Percentiles rank a stretch among this genome's conserved stretches.
phyloP scores from a whole-genome alignment of 2,329 filamentous ascomycete species.

The Trichoderma semiorbis region DNA sequence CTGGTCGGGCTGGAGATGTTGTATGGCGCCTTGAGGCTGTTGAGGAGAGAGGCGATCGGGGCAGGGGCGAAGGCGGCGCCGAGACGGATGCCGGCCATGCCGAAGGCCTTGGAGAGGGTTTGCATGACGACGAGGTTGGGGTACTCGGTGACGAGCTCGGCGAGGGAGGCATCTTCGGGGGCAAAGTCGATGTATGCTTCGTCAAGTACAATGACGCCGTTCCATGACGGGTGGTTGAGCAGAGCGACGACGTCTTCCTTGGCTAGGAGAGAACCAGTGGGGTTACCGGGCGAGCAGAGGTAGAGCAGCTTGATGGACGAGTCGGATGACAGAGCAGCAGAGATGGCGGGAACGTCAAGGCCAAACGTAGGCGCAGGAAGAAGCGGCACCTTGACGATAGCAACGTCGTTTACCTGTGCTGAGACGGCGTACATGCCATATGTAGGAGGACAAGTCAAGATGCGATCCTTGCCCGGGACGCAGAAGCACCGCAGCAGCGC shows the following conservation, averaged over 20 bases:
- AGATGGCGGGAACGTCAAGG: constrained; percentile 68
- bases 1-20: constrained; percentile 89
- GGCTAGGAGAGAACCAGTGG: constrained; percentile 73
- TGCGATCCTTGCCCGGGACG: constrained; percentile 78
- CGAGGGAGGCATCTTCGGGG: constrained; percentile 69
- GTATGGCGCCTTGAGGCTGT: constrained; percentile 93
- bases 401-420: constrained; percentile 89
- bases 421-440: constrained; percentile 99
- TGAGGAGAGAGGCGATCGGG: constrained; percentile 74
- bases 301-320: constrained; percentile 81
- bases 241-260: constrained; percentile 72
- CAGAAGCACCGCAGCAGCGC: constrained; percentile 92
- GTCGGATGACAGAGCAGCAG: constrained; percentile 56
- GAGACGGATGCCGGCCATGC: constrained; percentile 86
- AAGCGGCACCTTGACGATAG: constrained; percentile 81
- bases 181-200: constrained; percentile 97
- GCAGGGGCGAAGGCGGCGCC: constrained; percentile 78
- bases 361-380: constrained; percentile 68
- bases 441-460: constrained; percentile 91
- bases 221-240: constrained; percentile 87
- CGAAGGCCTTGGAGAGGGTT: constrained; percentile 96
- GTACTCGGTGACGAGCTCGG: constrained; percentile 88
- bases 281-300: constrained; percentile 92
- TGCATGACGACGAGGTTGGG: constrained; percentile 98
- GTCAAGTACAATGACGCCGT: constrained; percentile 88